Percentiles rank a stretch among this genome's conserved stretches.
phyloP scores from a whole-genome alignment of 2,329 filamentous ascomycete genomes.

The Fusarium tupiense region DNA sequence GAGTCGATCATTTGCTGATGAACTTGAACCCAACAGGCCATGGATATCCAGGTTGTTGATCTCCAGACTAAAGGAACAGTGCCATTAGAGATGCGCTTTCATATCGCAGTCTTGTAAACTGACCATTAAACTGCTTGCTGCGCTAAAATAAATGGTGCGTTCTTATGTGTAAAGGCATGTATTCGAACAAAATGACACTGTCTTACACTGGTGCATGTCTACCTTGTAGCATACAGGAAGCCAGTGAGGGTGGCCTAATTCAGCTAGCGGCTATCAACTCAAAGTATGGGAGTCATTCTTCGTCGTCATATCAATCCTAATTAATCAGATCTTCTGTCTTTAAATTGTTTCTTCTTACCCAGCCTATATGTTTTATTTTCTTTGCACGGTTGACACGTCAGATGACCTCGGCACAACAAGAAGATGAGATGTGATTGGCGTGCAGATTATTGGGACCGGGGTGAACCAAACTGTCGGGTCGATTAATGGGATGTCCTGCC shows the following conservation, averaged over 20 bases:
- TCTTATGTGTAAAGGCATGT: not conserved
- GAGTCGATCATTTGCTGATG: not conserved
- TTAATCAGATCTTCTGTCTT: not conserved
- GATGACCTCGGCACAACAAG: not conserved
- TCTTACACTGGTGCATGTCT: not conserved
- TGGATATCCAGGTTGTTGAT: too few species aligned
- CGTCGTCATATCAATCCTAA: not conserved
- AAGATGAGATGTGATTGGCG: not conserved
- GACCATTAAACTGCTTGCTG: not conserved
- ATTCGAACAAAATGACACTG: not conserved
- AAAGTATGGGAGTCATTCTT: not conserved
- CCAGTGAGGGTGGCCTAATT: not conserved
- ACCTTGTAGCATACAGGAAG: not conserved
- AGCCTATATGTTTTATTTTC: not conserved
- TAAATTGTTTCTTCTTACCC: not conserved
- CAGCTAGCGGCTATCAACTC: not conserved
- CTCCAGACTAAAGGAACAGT: too few species aligned
- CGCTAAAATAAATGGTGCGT: not conserved
- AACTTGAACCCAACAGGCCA: too few species aligned
- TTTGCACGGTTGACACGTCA: not conserved
- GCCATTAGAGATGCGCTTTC: rapidly evolving
- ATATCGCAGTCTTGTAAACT: not conserved
- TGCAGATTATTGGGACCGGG: not conserved
- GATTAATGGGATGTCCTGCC: not conserved
- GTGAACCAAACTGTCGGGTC: not conserved